phyloP scores from a whole-genome alignment of 2,329 filamentous ascomycete species.

The Colletotrichum eremochloae region DNA sequence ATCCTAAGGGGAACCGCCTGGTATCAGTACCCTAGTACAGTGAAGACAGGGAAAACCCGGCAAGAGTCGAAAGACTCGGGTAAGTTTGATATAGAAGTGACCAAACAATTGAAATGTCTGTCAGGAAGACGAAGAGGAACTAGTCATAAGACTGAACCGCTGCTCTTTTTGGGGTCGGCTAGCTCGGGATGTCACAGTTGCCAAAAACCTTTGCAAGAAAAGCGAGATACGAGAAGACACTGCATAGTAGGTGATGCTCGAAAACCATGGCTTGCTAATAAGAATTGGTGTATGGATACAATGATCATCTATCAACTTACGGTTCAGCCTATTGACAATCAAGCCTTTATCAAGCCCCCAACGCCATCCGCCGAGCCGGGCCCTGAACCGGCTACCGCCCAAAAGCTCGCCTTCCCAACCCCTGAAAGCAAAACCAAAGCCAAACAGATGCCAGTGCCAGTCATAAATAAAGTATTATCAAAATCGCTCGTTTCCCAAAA shows the following conservation, averaged over 20 bases:
- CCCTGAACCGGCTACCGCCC: slow-evolving; percentile 9
- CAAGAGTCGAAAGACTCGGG: background rate
- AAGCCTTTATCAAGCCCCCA: slow-evolving; percentile 25
- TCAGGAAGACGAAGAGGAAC: no score
- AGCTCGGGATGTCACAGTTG: background rate
- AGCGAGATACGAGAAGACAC: background rate
- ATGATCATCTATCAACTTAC: slow-evolving; percentile 7
- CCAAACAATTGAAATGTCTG: background rate
- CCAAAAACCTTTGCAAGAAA: background rate
- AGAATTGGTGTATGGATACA: slow-evolving; percentile 6
- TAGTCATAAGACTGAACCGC: background rate
- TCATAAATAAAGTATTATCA: slow-evolving; percentile 27
- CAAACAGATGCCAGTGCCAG: slow-evolving; percentile 21
- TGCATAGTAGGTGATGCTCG: background rate
- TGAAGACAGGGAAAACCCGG: background rate
- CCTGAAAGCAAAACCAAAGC: slow-evolving; percentile 4
- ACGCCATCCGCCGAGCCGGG: slow-evolving; percentile 28
- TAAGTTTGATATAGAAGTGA: background rate
- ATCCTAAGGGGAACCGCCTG: no score
- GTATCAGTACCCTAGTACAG: background rate
- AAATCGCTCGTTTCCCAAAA: background rate
- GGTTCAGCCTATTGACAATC: background rate
- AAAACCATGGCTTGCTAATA: background rate
- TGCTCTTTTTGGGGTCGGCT: background rate
- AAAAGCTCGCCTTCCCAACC: slow-evolving; percentile 15